These are phyloP conservation scores for Xylariaceae sp. DNA, from an alignment of 2,329 filamentous ascomycete genomes.

Conservation along the genomic window DNA sequence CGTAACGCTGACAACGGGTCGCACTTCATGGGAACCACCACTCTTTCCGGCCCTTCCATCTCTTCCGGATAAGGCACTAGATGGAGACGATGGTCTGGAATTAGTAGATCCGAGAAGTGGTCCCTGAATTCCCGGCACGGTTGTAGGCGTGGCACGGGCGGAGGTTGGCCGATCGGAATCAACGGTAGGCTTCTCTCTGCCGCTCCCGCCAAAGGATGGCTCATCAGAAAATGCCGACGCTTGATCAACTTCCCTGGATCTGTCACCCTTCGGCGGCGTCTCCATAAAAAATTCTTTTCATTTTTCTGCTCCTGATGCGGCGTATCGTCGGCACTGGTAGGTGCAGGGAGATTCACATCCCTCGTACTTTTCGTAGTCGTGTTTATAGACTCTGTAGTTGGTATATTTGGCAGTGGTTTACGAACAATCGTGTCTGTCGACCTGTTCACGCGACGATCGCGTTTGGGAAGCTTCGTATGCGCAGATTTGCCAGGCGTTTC, in stretches of 20 bases:
- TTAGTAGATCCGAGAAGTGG: slow-evolving; percentile 28
- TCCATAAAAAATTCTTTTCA: slow-evolving; percentile 34
- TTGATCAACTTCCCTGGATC: slow-evolving; percentile 25
- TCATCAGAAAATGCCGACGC: slow-evolving; percentile 10
- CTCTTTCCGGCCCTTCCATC: background rate
- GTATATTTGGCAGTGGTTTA: slow-evolving; percentile 17
- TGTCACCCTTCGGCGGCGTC: slow-evolving; percentile 26
- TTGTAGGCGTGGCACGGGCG: background rate
- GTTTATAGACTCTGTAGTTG: slow-evolving; percentile 7
- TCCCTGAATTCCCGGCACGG: slow-evolving; percentile 12
- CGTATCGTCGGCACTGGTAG: slow-evolving; percentile 7
- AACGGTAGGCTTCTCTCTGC: slow-evolving; percentile 18
- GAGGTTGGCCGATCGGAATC: slow-evolving; percentile 11
- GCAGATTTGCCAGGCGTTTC: slow-evolving; percentile 10
- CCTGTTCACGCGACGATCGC: slow-evolving; percentile 6
- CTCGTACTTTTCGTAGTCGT: background rate
- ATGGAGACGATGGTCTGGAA: slow-evolving; percentile 29
- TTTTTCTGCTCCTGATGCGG: slow-evolving; percentile 17
- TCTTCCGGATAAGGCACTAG: slow-evolving; percentile 19
- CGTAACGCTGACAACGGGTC: background rate
- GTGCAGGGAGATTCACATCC: slow-evolving; percentile 9
- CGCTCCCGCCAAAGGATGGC: slow-evolving; percentile 19
- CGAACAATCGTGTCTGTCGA: slow-evolving; percentile 32
- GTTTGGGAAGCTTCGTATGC: slow-evolving; percentile 9
- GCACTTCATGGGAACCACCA: background rate